phyloP scores from a whole-genome alignment of 2,329 filamentous ascomycete genomes.

The Alternaria arborescens region DNA sequence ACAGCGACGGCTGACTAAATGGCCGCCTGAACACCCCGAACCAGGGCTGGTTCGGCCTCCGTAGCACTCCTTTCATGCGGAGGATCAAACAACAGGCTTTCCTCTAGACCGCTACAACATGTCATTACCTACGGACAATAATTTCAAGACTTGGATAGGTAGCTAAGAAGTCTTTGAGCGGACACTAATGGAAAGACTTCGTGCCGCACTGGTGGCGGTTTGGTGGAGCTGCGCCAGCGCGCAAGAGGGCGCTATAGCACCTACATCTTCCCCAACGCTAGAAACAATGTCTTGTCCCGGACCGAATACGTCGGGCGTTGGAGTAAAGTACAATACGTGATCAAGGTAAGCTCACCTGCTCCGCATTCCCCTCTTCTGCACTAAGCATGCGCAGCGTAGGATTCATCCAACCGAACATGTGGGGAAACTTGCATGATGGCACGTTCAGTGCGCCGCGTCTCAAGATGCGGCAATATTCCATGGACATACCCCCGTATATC shows the following conservation, averaged over 20 bases:
- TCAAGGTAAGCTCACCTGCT: slow-evolving; percentile 2
- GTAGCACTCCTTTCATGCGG: neutral
- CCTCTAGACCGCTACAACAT: neutral
- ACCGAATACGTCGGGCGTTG: neutral
- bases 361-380: slow-evolving; percentile 23
- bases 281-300: neutral
- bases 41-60: neutral
- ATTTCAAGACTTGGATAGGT: neutral
- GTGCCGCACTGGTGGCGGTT: neutral
- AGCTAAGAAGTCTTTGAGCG: neutral
- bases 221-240: neutral
- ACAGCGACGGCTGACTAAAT: slow-evolving; percentile 3
- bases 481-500: neutral
- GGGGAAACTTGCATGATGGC: slow-evolving; percentile 15
- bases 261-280: neutral
- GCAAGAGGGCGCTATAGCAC: neutral
- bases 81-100: neutral
- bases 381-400: neutral
- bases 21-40: neutral
- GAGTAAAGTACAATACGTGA: neutral
- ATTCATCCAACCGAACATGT: slow-evolving; percentile 19
- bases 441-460: slow-evolving; percentile 5
- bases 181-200: too few species aligned
- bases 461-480: neutral
- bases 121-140: neutral